A percentile compares a stretch with the other conserved stretches of the same genome.
Evolutionary conservation across 2,329 filamentous ascomycete genomes (phyloP).

Genomic region (Trichoderma koningiopsis): DNA sequence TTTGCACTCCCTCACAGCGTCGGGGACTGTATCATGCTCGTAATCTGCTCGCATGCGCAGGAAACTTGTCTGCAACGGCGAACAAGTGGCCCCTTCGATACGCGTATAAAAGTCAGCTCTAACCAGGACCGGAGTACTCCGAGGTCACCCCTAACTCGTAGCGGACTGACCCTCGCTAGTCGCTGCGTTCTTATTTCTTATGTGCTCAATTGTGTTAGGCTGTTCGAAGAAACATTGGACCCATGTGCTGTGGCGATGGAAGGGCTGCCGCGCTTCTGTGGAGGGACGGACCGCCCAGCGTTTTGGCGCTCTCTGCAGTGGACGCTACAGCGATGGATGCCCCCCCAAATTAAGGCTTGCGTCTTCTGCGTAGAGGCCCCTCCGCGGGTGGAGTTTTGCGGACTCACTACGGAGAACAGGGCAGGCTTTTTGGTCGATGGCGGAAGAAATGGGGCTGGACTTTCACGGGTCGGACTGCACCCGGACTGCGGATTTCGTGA

Average conservation of each 20-base stretch:
- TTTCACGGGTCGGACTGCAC: constrained; percentile 21
- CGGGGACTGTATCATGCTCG: background rate
- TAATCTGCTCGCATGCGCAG: background rate
- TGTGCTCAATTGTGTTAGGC: background rate
- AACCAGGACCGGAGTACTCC: constrained; percentile 18
- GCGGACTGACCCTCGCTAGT: background rate
- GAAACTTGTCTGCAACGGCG: background rate
- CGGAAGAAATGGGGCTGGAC: background rate
- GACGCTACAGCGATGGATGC: background rate
- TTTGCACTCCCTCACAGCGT: background rate
- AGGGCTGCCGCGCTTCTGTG: background rate
- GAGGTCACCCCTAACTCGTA: background rate
- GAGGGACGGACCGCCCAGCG: constrained; percentile 16
- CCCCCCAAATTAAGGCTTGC: constrained; percentile 13
- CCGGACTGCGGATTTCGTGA: constrained; percentile 16
- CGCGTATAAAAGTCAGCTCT: constrained; percentile 5
- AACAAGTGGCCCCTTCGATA: constrained; percentile 2
- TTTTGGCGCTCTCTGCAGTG: background rate
- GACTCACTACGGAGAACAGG: constrained; percentile 10
- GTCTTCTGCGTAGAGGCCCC: background rate
- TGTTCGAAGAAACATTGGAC: background rate
- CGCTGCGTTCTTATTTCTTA: constrained; percentile 3
- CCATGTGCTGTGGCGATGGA: background rate
- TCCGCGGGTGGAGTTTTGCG: constrained; percentile 18
- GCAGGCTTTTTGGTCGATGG: background rate